Evolutionary conservation across 768 basidiomycete genomes (phyloP).

Genomic region (Suillus paluster): DNA sequence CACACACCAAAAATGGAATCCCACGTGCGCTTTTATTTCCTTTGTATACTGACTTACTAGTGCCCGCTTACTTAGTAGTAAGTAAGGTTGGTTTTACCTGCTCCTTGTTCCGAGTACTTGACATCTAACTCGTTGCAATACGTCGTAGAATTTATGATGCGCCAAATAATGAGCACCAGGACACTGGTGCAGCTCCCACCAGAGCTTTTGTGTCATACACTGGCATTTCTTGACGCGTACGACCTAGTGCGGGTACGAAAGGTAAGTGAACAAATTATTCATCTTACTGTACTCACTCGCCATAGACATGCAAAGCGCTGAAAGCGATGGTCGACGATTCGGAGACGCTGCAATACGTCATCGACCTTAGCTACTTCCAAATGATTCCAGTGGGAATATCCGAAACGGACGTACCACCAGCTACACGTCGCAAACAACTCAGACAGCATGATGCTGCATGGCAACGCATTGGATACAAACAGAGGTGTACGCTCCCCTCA

Average conservation of each 20-base stretch:
- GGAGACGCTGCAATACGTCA: slow-evolving; percentile 50
- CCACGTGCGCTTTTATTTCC: neutral
- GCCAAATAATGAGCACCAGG: slow-evolving; percentile 1
- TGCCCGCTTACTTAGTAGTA: too few relatives aligned
- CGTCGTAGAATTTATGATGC: neutral
- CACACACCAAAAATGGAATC: slow-evolving; percentile 2
- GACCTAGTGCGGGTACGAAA: slow-evolving; percentile 41
- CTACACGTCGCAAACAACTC: slow-evolving; percentile 46
- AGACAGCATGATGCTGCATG: slow-evolving; percentile 51
- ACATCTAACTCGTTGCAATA: neutral
- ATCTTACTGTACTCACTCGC: slow-evolving; percentile 4
- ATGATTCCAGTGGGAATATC: slow-evolving; percentile 39
- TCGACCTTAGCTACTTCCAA: slow-evolving; percentile 52
- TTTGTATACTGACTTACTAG: too few relatives aligned
- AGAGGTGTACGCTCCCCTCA: slow-evolving; percentile 40
- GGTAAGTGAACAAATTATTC: slow-evolving; percentile 24
- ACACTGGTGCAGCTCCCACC: slow-evolving; percentile 38
- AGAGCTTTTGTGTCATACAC: slow-evolving; percentile 44
- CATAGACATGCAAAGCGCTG: slow-evolving; percentile 46
- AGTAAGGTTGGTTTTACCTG: too few relatives aligned
- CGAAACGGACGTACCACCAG: slow-evolving; percentile 35
- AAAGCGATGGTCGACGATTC: slow-evolving; percentile 44
- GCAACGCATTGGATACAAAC: slow-evolving; percentile 47
- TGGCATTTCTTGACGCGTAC: slow-evolving; percentile 37
- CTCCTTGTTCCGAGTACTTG: neutral